These are phyloP conservation scores for Leishmania lainsoni DNA, from an alignment of 208 protist genomes.

Conservation along the genomic window DNA sequence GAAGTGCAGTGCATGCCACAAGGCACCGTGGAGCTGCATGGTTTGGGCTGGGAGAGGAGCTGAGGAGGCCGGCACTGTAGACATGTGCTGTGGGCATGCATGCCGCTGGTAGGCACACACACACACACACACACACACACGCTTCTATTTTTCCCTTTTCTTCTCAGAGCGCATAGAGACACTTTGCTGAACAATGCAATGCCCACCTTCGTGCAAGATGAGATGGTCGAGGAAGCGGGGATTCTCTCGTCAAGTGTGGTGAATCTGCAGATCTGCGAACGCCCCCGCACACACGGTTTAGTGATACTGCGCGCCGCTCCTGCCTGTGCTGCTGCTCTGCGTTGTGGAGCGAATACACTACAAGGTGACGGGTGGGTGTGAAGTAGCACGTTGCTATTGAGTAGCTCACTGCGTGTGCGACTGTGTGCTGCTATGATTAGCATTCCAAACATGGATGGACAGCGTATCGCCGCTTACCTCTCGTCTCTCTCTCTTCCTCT, in stretches of 20 bases:
- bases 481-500: not conserved
- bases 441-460: not conserved
- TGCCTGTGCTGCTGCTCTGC: not conserved
- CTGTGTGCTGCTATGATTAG: not conserved
- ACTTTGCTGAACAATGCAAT: not conserved
- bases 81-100: not conserved
- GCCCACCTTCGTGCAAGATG: not conserved
- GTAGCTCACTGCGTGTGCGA: not conserved
- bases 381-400: not conserved
- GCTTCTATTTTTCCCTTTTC: slow-evolving; percentile 17
- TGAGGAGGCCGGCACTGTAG: not conserved
- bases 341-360: not conserved
- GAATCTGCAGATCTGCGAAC: not conserved
- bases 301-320: not conserved
- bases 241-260: not conserved
- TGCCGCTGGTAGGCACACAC: not conserved
- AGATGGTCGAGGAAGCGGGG: not conserved
- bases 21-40: not conserved
- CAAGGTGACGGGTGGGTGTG: not conserved
- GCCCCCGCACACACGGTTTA: not conserved
- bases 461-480: not conserved
- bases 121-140: not conserved
- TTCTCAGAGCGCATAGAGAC: slow-evolving; percentile 14
- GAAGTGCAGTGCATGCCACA: not conserved
- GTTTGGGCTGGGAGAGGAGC: not conserved